Conservation (phyloP, 495 filamentous ascomycete species). For the Aspergillus wentii region DNA sequence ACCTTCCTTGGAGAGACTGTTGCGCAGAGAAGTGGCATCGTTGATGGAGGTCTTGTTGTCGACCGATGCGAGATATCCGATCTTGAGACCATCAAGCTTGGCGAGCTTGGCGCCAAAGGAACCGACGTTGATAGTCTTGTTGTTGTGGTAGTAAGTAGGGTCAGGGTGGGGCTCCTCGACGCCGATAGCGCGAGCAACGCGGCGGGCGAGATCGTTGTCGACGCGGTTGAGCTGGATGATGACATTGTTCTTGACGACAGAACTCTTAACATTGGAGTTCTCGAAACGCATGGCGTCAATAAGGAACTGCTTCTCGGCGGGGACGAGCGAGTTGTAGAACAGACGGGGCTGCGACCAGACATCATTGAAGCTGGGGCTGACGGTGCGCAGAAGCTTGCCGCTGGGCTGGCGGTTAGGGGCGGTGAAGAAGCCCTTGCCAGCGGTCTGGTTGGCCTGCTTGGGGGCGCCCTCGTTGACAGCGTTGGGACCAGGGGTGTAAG, state of each 20-base stretch:
- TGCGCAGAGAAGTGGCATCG: constrained; percentile 44
- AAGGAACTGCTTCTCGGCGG: constrained; percentile 69
- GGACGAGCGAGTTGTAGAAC: constrained; percentile 70
- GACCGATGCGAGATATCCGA: constrained; percentile 60
- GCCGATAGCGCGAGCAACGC: constrained; percentile 61
- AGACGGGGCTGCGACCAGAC: constrained; percentile 73
- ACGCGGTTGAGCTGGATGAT: constrained; percentile 68
- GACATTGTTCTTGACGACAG: constrained; percentile 52
- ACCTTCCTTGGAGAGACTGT: constrained; percentile 37
- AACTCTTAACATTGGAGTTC: constrained; percentile 51
- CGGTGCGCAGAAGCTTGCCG: constrained; percentile 53
- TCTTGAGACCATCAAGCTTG: constrained; percentile 58
- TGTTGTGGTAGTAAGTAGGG: constrained; percentile 62
- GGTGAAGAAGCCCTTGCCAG: constrained; percentile 70
- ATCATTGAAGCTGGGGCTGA: constrained; percentile 64
- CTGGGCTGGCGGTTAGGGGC: constrained; percentile 49
- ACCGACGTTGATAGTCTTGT: constrained; percentile 58
- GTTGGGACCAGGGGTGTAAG: constrained; percentile 58
- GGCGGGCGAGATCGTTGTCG: constrained; percentile 61
- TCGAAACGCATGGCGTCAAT: constrained; percentile 80
- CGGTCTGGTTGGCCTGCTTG: constrained; percentile 64
- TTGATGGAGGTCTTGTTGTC: constrained; percentile 29
- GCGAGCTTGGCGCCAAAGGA: constrained; percentile 54
- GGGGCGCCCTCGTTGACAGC: constrained; percentile 62
- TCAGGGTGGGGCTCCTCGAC: constrained; percentile 53